phyloP scores from a whole-genome alignment of 768 basidiomycete species.

The Kwoniella bestiolae region DNA sequence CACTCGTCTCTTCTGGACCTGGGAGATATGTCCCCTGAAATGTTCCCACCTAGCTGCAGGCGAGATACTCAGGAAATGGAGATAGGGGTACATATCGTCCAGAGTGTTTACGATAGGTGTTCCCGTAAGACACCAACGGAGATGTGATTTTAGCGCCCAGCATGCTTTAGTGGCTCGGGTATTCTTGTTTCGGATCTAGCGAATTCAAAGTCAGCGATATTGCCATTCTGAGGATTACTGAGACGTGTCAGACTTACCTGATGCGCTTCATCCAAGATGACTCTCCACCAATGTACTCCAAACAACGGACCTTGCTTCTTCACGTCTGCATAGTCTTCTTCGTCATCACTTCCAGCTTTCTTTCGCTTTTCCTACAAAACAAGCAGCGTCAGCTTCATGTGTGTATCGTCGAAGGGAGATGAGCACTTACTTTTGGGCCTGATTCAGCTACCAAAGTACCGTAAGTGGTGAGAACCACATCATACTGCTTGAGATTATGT shows the following conservation, averaged over 20 bases:
- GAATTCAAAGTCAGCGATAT: conserved; percentile 60
- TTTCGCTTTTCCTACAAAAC: conserved; percentile 59
- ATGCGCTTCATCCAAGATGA: conserved; percentile 70
- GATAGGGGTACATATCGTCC: conserved; percentile 62
- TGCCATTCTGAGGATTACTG: conserved; percentile 24
- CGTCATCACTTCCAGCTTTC: conserved; percentile 55
- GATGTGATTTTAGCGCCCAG: conserved; percentile 62
- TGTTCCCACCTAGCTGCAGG: conserved; percentile 67
- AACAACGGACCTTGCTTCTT: conserved; percentile 67
- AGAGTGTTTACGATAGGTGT: conserved; percentile 71
- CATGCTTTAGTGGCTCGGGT: conserved; percentile 66
- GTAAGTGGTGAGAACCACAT: conserved; percentile 74
- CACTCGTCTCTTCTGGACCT: conserved; percentile 55
- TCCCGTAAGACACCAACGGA: conserved; percentile 71
- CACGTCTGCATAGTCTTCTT: conserved; percentile 26
- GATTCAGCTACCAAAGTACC: conserved; percentile 68
- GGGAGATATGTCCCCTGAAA: conserved; percentile 61
- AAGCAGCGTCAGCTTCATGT: conserved; percentile 17
- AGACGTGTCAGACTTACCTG: conserved; percentile 59
- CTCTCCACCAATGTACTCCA: conserved; percentile 68
- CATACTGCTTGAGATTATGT: conserved; percentile 64
- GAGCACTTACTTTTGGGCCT: conserved; percentile 45
- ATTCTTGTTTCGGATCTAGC: conserved; percentile 53
- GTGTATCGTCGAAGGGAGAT: not conserved
- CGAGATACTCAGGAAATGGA: conserved; percentile 60